Evolutionary conservation across 2,329 filamentous ascomycete species (phyloP), one percentile per base, ranked within the genome.

Genomic region (Botrytis galanthina): DNA sequence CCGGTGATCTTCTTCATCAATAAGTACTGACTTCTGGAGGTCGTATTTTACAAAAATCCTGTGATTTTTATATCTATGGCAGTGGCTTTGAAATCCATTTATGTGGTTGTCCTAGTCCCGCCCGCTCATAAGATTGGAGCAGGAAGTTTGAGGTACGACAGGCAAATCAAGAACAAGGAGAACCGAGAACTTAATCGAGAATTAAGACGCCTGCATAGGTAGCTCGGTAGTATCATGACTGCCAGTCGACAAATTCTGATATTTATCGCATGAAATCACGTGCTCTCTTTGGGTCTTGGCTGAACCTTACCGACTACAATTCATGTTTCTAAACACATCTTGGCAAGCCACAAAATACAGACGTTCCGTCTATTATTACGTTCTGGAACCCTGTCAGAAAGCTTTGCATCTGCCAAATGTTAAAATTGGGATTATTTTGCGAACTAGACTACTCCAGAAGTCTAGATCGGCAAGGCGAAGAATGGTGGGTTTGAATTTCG

Each of bases 311-410:
- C 16, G 37, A 63, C 37, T 18, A 42, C 37, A 29, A 16, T 42
- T 62, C 54, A 59, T 37, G 51, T 70, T 57, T 70, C n/a, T 29
- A 60, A 44, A 60, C 20, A 60, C 37, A 70, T 60, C 67, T 70
- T 63, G 67, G 48, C 37, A 60, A 44, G 67, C 20, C 54, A 42
- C 39, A n/a, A 63, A 9, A 32, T 18, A 26, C 61, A 44, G 12
- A 42, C 6, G 51, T n/a, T 20, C 26, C 46, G 12, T 10, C 46
- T n/a, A 26, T 12, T 37, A 22, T n/a, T 7, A 39, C 26, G 14
- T 48, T 64, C 59, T 51, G 51, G 44, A 71, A 14, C 37, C 54
- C 59, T 64, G 32, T 71, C 42, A 64, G 39, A 54, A 44, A 44
- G 7, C 22, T 61, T 5, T 22, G 37, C 10, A 18, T 71, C 44